Evolutionary conservation across 169 alveolate species (phyloP).

Genomic region (Cryptosporidium muris): DNA sequence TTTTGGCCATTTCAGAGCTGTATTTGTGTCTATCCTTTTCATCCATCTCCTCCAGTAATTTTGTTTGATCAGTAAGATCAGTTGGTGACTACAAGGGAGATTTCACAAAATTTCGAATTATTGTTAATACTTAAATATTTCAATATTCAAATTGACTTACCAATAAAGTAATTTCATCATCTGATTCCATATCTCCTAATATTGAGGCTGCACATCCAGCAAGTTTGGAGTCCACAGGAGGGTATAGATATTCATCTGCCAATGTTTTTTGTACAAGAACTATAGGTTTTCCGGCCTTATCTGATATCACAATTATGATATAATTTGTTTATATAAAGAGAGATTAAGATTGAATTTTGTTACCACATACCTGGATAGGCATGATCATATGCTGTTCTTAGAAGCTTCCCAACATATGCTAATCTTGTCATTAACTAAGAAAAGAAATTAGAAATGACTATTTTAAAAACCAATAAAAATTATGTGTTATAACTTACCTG

Average conservation of each 20-base stretch:
- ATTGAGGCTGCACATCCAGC: conserved; percentile 64
- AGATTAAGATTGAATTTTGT: not conserved
- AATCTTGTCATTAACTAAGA: conserved; percentile 52
- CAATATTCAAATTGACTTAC: conserved; percentile 33
- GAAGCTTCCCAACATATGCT: conserved; percentile 58
- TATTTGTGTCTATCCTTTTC: conserved; percentile 54
- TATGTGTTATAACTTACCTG: conserved; percentile 16
- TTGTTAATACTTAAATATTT: not conserved
- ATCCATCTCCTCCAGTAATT: conserved; percentile 60
- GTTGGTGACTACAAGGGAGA: conserved; percentile 21
- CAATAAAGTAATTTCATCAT: conserved; percentile 63
- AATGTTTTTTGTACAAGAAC: conserved; percentile 63
- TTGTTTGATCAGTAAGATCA: conserved; percentile 32
- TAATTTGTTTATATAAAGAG: not conserved
- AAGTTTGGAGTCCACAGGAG: conserved; percentile 55
- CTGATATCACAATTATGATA: not conserved
- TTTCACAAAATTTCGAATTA: not conserved
- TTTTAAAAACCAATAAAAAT: not conserved
- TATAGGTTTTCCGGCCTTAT: conserved; percentile 63
- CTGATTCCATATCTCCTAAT: conserved; percentile 7
- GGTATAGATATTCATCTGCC: conserved; percentile 53
- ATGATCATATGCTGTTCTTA: conserved; percentile 69
- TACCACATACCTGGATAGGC: conserved; percentile 70
- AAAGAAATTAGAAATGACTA: not conserved
- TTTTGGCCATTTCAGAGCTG: conserved; percentile 53